Base-by-base conservation (phyloP, 495 filamentous ascomycete species). In the Xylaria grammica region DNA sequence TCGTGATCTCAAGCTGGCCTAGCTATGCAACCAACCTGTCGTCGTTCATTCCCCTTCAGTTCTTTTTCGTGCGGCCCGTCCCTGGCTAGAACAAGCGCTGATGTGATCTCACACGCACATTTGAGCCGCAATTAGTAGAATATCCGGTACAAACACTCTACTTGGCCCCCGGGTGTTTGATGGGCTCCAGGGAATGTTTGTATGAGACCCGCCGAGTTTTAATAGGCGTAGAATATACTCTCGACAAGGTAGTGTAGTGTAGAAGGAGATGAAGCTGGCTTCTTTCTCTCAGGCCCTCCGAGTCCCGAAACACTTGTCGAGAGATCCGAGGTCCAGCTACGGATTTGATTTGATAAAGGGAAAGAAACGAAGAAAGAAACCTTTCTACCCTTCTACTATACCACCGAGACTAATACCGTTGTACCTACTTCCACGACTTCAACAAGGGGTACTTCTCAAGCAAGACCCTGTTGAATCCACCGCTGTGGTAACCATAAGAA, bases 381-480 rank as follows among this genome's bases (percentile, higher is more conserved):
- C n/a, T 15, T 26, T 32, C 51, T 52, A 34, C 53, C 38, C 40
- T 42, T 3, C 6, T 30, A 11, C 51, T 54, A 24, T 17, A 30
- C 48, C 44, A 26, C 38, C 32, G 6, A 8, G 32, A 42, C 40
- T 17, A 48, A 19, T 29, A 48, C 29, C 40, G 29, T 26, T 59
- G 42, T 48, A 32, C 42, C 32, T 56, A 40, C 48, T 48, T 20
- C 26, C 5, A 8, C 27, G 4, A n/a, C 36, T 38, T 63, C 29
- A 52, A 55, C 60, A 54, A 62, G 50, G 60, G 48, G 48, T 32
- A 13, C 26, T 38, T 38, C 11, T 40, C 15, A 34, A 19, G 45
- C 34, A 40, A 53, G 19, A 52, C 60, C 46, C 15, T 62, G 58
- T 62, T 29, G 60, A 48, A 62, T 45, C 60, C 60, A 62, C 60